Evolutionary conservation across 2,329 filamentous ascomycete genomes (phyloP).

Genomic region (Lizonia empirigonia): DNA sequence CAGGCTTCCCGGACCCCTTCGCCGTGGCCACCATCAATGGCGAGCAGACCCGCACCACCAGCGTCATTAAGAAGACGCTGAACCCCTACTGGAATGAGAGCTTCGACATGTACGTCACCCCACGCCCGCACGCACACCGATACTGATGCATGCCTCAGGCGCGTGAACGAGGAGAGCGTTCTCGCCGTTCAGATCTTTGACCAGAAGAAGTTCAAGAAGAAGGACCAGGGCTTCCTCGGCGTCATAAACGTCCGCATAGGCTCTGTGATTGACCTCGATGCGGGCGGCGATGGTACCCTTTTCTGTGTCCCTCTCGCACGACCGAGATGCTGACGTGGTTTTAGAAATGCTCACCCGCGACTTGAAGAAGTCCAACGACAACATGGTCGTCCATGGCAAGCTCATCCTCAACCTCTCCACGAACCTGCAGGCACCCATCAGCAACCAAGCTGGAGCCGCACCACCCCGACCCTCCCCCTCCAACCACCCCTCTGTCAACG

Average conservation of each 20-base stretch:
- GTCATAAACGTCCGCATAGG: conserved; percentile 97
- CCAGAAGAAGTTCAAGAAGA: conserved; percentile 99
- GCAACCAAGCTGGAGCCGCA: conserved; percentile 52
- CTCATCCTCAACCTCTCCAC: conserved; percentile 96
- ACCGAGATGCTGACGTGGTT: not conserved
- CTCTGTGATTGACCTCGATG: conserved; percentile 87
- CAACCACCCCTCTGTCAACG: conserved; percentile 46
- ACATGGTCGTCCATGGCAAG: conserved; percentile 96
- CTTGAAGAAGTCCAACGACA: conserved; percentile 97
- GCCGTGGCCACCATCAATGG: conserved; percentile 96
- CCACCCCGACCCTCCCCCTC: conserved; percentile 48
- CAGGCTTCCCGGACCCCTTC: conserved; percentile 97
- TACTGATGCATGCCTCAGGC: conserved; percentile 60
- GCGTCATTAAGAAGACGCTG: conserved; percentile 94
- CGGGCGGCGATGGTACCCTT: conserved; percentile 83
- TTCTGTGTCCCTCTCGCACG: not conserved
- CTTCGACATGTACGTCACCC: conserved; percentile 84
- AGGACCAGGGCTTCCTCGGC: conserved; percentile 97
- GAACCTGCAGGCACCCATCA: conserved; percentile 75
- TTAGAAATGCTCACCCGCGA: conserved; percentile 95
- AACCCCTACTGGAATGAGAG: conserved; percentile 99
- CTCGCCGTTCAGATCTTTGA: conserved; percentile 98
- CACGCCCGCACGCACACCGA: conserved; percentile 10
- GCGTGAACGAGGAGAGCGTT: conserved; percentile 92
- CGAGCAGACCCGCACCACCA: conserved; percentile 98